Conservation (phyloP, 1,284 basidiomycete genomes). For the Sanghuangporus sanghuang region DNA sequence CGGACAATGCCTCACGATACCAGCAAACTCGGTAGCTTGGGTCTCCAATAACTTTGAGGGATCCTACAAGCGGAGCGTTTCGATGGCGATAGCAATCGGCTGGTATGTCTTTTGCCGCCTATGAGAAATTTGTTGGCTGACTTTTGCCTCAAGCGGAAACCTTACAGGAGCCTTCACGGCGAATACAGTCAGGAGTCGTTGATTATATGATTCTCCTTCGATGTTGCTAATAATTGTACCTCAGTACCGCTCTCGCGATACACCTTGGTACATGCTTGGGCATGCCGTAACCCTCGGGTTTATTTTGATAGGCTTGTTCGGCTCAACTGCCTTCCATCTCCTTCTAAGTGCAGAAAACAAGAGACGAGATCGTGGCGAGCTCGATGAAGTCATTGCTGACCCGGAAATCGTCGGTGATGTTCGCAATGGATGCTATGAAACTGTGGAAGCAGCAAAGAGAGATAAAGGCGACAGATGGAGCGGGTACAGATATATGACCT, state of each 20-base stretch:
- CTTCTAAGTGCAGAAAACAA: conserved; percentile 39
- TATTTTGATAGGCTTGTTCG: conserved; percentile 41
- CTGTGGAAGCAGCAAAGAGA: conserved; percentile 44
- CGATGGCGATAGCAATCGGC: conserved; percentile 63
- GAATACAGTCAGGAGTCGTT: conserved; percentile 32
- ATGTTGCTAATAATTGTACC: background rate
- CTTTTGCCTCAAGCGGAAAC: conserved; percentile 31
- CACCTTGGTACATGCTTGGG: conserved; percentile 45
- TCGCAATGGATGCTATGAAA: conserved; percentile 36
- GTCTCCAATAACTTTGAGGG: conserved; percentile 70
- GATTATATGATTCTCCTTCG: conserved; percentile 20
- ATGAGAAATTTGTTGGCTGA: background rate
- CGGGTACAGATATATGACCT: conserved; percentile 46
- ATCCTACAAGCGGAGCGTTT: conserved; percentile 69
- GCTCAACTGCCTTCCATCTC: conserved; percentile 32
- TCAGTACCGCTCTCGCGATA: conserved; percentile 32
- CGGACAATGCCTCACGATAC: background rate
- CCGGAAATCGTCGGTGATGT: conserved; percentile 11
- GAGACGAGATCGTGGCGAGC: conserved; percentile 39
- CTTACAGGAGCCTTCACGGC: conserved; percentile 42
- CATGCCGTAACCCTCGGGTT: conserved; percentile 47
- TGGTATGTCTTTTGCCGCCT: conserved; percentile 22
- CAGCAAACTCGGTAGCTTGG: conserved; percentile 39
- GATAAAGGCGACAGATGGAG: conserved; percentile 59
- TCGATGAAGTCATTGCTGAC: conserved; percentile 40